Percentiles rank a stretch among this genome's conserved stretches.
These are phyloP conservation scores for Entrophospora sp. DNA, from an alignment of 192 early-diverging fungal species.

Conservation along the genomic window DNA sequence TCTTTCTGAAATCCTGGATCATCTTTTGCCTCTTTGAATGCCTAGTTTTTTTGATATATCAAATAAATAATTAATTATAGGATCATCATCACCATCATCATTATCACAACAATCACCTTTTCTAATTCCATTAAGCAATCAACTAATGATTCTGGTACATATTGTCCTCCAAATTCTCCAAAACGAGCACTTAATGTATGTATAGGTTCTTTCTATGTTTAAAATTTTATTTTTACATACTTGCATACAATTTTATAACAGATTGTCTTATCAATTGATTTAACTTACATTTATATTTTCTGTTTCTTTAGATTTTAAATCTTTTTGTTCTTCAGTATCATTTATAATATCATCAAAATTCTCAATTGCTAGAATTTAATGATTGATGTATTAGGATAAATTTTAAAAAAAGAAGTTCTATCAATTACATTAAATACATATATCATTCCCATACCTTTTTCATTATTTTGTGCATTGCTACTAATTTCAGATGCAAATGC, in stretches of 20 bases:
- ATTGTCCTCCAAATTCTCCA: constrained; percentile 94
- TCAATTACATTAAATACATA: no score
- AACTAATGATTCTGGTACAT: constrained; percentile 95
- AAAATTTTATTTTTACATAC: no score
- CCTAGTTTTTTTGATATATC: constrained; percentile 29
- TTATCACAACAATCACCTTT: constrained; percentile 19
- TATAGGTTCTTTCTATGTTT: constrained; percentile 23
- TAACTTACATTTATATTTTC: no score
- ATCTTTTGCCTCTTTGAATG: constrained; percentile 69
- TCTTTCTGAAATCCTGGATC: constrained; percentile 93
- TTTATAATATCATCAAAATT: no score
- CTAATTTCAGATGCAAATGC: constrained; percentile 40
- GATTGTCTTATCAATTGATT: no score
- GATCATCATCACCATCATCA: no score
- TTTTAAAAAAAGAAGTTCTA: constrained; percentile 4
- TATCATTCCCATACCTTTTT: background rate
- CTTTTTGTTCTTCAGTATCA: no score
- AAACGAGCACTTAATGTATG: constrained; percentile 69
- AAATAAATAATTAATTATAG: no score
- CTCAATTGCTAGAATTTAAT: no score
- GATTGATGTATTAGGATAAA: no score
- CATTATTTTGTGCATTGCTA: constrained; percentile 28
- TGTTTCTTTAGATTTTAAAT: no score
- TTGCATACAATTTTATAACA: no score
- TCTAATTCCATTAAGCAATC: constrained; percentile 90